These are phyloP conservation scores for Monascus purpureus DNA, from an alignment of 495 filamentous ascomycete genomes.

Conservation along the genomic window DNA sequence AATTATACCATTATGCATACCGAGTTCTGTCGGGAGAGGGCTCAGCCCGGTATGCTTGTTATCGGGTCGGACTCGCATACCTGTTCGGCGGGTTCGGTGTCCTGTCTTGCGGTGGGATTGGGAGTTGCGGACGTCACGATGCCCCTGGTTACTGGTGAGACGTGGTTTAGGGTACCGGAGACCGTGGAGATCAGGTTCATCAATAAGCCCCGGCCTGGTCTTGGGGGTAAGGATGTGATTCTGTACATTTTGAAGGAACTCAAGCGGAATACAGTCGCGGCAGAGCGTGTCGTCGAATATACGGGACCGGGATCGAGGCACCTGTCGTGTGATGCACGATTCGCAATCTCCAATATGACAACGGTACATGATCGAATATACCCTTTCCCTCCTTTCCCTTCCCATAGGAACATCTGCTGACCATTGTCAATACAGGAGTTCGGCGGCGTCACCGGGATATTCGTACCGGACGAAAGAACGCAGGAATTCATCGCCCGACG, in stretches of 20 bases:
- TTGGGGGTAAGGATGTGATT: conserved; percentile 34
- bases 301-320: conserved; percentile 19
- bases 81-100: conserved; percentile 26
- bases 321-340: conserved; percentile 28
- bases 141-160: conserved; percentile 30
- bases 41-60: conserved; percentile 29
- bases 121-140: conserved; percentile 32
- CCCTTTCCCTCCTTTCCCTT: no score
- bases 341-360: conserved; percentile 36
- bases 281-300: conserved; percentile 32
- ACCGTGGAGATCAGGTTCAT: conserved; percentile 22
- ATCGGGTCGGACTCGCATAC: conserved; percentile 36
- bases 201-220: conserved; percentile 17
- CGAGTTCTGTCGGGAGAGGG: conserved; percentile 29
- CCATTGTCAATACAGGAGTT: conserved; percentile 22
- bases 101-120: conserved; percentile 28
- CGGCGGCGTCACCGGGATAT: conserved; percentile 30
- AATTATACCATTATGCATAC: conserved; percentile 37
- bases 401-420: no score
- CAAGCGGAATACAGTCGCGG: conserved; percentile 31
- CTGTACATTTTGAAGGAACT: conserved; percentile 28
- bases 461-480: conserved; percentile 23
- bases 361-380: conserved; percentile 12
- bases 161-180: conserved; percentile 34
- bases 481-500: conserved; percentile 19